Percentiles rank a stretch among this genome's conserved stretches.
These are phyloP conservation scores for Picea abies DNA, from an alignment of 83 land plant genomes.

Conservation along the genomic window DNA sequence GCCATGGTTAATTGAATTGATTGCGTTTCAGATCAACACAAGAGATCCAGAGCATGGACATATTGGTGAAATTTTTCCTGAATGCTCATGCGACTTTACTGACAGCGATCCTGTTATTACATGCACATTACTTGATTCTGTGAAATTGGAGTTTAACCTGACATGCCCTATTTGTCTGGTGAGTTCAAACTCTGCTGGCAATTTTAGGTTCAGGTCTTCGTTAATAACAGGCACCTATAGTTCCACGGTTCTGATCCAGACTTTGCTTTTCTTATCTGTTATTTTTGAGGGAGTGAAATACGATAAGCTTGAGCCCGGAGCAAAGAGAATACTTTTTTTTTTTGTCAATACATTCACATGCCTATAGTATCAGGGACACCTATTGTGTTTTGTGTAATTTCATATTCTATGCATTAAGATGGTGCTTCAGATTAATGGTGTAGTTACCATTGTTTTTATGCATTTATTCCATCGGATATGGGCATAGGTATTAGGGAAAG, in stretches of 20 bases:
- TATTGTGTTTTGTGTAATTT: background rate
- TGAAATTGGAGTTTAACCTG: conserved; percentile 49
- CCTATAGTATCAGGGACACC: too few species aligned
- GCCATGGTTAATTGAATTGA: conserved; percentile 68
- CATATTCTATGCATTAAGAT: background rate
- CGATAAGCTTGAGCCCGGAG: too few species aligned
- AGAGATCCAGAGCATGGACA: conserved; percentile 26
- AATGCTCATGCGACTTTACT: conserved; percentile 42
- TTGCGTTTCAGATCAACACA: conserved; percentile 55
- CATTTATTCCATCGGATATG: too few species aligned
- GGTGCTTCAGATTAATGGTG: background rate
- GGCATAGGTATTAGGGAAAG: too few species aligned
- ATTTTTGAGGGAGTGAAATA: background rate
- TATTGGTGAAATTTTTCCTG: conserved; percentile 13
- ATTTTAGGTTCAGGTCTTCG: too few species aligned
- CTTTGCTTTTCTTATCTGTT: background rate
- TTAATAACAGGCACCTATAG: too few species aligned
- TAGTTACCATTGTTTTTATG: too few species aligned
- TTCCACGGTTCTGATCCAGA: background rate
- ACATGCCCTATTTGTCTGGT: conserved; percentile 75
- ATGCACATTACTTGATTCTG: conserved; percentile 35
- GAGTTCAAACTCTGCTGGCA: background rate
- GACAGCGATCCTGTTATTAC: conserved; percentile 32
- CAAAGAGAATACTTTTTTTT: too few species aligned
- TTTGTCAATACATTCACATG: too few species aligned